Evolutionary conservation across 2,329 filamentous ascomycete species (phyloP), one percentile per base, ranked within the genome.

Genomic region (Knufia fluminis): DNA sequence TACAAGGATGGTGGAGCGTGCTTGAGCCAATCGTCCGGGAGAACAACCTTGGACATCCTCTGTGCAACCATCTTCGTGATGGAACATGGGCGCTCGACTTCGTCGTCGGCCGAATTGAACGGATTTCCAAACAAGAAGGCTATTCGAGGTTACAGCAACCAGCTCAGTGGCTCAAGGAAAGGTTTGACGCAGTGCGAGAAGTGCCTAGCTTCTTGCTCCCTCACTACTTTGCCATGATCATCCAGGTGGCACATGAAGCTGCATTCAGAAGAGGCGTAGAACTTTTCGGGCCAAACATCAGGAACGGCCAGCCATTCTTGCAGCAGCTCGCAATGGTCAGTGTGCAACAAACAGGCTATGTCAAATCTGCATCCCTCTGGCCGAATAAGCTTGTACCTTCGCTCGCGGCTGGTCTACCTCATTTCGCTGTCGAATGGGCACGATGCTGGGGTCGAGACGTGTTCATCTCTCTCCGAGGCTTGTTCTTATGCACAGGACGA

Each of bases 1-100:
- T 98, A n/a, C 92, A 98, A 66, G 94, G 94, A 32, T 98, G 92
- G 91, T 95, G 91, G 89, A 96, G 89, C 64, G 73, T 95, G 1
- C 71, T 98, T 36, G 83, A 88, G 59, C 76, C 85, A 50, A 84
- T 98, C 54, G 86, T 97, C 59, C 78, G 76, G 45, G 82, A 92
- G 55, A 98, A 98, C 64, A 82, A 97, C 62, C 78, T 98, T 7
- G 92, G 86, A 0, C 92, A 98, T 63, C 86, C 92, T 0, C 76
- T 98, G 9, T 97, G 91, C 66, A 84, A 96, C 61, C 91, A 98
- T 62, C 77, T 98, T 3, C 83, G 92, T 45, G 79, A 94, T 56
- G 92, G 92, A 0, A 81, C 90, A 57, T 98, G 92, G 92, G 84
- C 88, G 2, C 70, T 97, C 17, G 90, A 97, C 64, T 97, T 91